These are phyloP conservation scores for Mucor piriformis DNA, from an alignment of 371 early-diverging fungal genomes.

Conservation along the genomic window DNA sequence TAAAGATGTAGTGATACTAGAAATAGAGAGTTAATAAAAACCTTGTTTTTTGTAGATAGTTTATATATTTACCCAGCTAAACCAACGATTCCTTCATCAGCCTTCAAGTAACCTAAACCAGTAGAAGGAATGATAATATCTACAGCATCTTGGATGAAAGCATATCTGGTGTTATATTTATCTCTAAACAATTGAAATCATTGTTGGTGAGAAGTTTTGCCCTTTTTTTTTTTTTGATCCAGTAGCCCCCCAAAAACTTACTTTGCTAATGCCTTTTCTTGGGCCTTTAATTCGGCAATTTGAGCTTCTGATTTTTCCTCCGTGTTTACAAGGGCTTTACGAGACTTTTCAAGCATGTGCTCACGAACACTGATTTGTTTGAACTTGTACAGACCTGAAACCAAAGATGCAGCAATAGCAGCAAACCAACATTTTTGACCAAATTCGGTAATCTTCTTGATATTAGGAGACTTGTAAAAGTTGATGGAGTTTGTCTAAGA, in stretches of 20 bases:
- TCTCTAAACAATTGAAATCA: constrained; percentile 41
- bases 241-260: constrained; percentile 34
- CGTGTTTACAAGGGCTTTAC: constrained; percentile 30
- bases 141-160: constrained; percentile 63
- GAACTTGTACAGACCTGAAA: constrained; percentile 66
- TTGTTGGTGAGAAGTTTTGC: too few species aligned
- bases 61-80: constrained; percentile 59
- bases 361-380: constrained; percentile 48
- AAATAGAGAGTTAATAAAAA: not conserved
- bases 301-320: constrained; percentile 23
- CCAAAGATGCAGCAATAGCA: constrained; percentile 64
- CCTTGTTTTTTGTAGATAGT: not conserved
- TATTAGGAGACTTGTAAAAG: constrained; percentile 49
- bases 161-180: constrained; percentile 47
- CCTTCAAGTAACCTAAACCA: constrained; percentile 56
- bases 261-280: constrained; percentile 43
- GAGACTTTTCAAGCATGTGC: constrained; percentile 39
- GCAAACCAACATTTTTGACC: constrained; percentile 68
- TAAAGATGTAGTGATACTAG: constrained; percentile 52
- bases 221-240: not conserved
- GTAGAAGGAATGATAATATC: constrained; percentile 68
- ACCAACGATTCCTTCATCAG: constrained; percentile 70
- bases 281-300: constrained; percentile 27
- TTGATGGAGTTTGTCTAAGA: constrained; percentile 41
- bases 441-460: constrained; percentile 53